Evolutionary conservation across 73 alveolate species (phyloP).

Genomic region (Paramecium caudatum): DNA sequence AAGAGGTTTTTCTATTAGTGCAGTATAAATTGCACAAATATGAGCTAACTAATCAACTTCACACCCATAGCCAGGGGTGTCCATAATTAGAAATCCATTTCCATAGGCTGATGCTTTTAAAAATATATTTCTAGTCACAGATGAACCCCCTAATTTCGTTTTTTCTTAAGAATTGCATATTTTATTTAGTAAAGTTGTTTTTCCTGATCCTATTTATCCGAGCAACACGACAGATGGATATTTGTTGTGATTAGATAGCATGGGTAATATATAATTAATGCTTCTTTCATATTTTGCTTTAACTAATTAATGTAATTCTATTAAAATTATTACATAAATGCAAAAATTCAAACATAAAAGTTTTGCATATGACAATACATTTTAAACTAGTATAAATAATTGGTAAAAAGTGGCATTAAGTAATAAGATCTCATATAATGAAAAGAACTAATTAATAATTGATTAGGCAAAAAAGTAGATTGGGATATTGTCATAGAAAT

Average conservation of each 20-base stretch:
- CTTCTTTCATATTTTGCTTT: too few species aligned
- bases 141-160: conserved; percentile 36
- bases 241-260: too few species aligned
- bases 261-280: too few species aligned
- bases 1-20: conserved; percentile 51
- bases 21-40: conserved; percentile 39
- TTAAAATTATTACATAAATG: too few species aligned
- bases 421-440: conserved; percentile 4
- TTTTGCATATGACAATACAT: neutral
- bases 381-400: neutral
- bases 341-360: conserved; percentile 45
- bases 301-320: too few species aligned
- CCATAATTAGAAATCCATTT: conserved; percentile 14
- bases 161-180: neutral
- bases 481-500: neutral
- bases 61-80: conserved; percentile 69
- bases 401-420: conserved; percentile 51
- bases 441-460: neutral
- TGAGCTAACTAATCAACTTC: conserved; percentile 36
- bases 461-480: conserved; percentile 33
- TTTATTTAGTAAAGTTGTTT: conserved; percentile 59
- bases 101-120: conserved; percentile 38
- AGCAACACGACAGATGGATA: conserved; percentile 35
- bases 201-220: conserved; percentile 60
- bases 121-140: conserved; percentile 37